Percentiles rank a stretch among this genome's conserved stretches.
Evolutionary conservation across 2,329 filamentous ascomycete species (phyloP).

Genomic region (Curvularia sp.): DNA sequence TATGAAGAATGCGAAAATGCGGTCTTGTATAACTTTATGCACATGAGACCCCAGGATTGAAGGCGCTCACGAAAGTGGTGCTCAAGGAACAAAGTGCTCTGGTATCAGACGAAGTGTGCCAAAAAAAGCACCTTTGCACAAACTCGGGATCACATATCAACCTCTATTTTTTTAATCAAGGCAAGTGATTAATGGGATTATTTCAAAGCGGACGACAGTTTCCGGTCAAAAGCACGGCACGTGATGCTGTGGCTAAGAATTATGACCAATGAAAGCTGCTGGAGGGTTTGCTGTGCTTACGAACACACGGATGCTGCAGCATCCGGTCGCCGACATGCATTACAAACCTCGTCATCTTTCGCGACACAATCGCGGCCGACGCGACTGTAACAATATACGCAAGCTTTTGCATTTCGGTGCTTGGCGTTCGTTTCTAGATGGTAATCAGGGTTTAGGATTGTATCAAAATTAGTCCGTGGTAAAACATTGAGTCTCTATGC

Average conservation of each 20-base stretch:
- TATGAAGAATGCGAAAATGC: neutral
- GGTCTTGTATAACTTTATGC: neutral
- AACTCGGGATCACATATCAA: neutral
- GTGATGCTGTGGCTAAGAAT: neutral
- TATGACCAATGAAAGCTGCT: neutral
- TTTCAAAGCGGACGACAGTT: neutral
- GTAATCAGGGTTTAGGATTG: neutral
- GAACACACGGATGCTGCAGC: neutral
- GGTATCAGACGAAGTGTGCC: neutral
- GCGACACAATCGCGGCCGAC: neutral
- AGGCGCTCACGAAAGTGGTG: neutral
- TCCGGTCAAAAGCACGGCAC: neutral
- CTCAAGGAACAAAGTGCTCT: neutral
- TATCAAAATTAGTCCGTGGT: constrained; percentile 7
- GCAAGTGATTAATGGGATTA: too few species aligned
- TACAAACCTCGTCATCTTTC: constrained; percentile 9
- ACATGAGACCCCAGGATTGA: neutral
- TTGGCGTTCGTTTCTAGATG: neutral
- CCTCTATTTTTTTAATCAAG: neutral
- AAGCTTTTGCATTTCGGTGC: neutral
- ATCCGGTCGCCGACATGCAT: constrained; percentile 7
- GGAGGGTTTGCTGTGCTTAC: constrained; percentile 9
- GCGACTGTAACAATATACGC: neutral
- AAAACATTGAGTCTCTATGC: neutral
- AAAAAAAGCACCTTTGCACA: neutral